phyloP scores from a whole-genome alignment of 1,139 yeast species.

The Yamadazyma trypodendri region DNA sequence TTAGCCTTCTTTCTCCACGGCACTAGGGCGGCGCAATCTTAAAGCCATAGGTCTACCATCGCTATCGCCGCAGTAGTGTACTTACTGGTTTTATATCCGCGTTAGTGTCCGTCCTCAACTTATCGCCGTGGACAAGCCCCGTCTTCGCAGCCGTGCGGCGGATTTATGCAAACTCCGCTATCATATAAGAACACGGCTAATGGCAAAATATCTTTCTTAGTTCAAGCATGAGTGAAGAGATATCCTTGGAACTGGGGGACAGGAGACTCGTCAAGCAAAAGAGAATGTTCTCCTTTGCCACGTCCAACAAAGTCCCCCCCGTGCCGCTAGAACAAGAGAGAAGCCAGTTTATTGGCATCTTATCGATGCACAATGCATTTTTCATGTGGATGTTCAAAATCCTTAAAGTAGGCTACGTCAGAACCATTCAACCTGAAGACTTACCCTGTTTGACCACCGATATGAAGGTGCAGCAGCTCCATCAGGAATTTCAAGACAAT shows the following conservation, averaged over 20 bases:
- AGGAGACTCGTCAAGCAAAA: conserved; percentile 7
- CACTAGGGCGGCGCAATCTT: too few relatives aligned
- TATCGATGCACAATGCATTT: conserved; percentile 24
- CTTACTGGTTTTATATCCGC: too few relatives aligned
- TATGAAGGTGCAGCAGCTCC: conserved; percentile 47
- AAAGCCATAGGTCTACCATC: too few relatives aligned
- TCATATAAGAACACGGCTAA: neutral
- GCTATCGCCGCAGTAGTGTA: too few relatives aligned
- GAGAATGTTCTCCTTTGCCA: conserved; percentile 15
- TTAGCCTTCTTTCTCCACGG: too few relatives aligned
- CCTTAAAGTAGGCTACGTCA: conserved; percentile 60
- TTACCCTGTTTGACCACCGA: conserved; percentile 53
- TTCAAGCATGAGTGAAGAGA: conserved; percentile 2
- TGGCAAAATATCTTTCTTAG: too few relatives aligned
- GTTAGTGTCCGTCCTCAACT: too few relatives aligned
- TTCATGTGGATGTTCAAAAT: conserved; percentile 64
- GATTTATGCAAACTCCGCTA: too few relatives aligned
- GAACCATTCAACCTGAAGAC: conserved; percentile 67
- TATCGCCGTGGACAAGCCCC: too few relatives aligned
- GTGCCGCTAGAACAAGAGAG: conserved; percentile 55
- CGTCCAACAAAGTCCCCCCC: conserved; percentile 42
- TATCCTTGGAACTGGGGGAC: neutral
- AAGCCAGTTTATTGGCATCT: conserved; percentile 22
- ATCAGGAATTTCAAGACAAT: conserved; percentile 28
- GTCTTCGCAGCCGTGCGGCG: too few relatives aligned